Base-by-base conservation (phyloP, 345 rosid species). In the Boechera retrofracta region DNA sequence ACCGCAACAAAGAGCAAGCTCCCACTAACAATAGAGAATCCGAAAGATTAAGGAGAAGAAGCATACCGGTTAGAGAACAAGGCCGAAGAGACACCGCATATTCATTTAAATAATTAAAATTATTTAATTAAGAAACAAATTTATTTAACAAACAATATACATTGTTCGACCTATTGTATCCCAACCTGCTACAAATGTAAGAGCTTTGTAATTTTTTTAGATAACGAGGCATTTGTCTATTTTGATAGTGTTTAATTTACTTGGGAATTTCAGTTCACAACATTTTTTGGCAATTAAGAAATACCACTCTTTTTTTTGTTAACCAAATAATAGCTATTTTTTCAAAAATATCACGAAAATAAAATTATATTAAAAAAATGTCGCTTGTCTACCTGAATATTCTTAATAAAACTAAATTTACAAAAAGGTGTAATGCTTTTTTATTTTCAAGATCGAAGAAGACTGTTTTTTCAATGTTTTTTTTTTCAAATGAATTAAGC, bases 151-250 rank as follows among this genome's bases (percentile, higher is more conserved):
- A 53, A 18, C 61, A 58, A 28, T 68, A 69, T 4, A 52, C n/a
- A 11, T 52, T 21, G 70, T 69, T 69, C 49, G 3, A 42, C 80
- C 61, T 13, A 63, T 33, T 63, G 57, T 45, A 56, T 24, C 64
- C 42, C 68, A 60, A 56, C 58, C 39, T 56, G 39, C 55, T 66
- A 31, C 39, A 51, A 75, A 68, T 76, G 74, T 67, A 42, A 45
- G 64, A 69, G 74, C 74, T 76, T 61, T 61, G 36, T 69, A 11
- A 2, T 4, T 9, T 60, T 60, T 66, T 60, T 76, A 60, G 48
- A 52, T 69, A 53, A 61, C 64, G 80, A 52, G 80, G 80, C 47
- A 52, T 51, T 66, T 75, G 59, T 66, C 52, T 51, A 66, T 47
- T 57, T 57, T 67, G 32, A 57, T 56, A 29, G 21, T 44, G 7